Percentiles rank a stretch among this genome's conserved stretches.
Conservation (phyloP, 768 basidiomycete genomes). For the Suillus placidus region DNA sequence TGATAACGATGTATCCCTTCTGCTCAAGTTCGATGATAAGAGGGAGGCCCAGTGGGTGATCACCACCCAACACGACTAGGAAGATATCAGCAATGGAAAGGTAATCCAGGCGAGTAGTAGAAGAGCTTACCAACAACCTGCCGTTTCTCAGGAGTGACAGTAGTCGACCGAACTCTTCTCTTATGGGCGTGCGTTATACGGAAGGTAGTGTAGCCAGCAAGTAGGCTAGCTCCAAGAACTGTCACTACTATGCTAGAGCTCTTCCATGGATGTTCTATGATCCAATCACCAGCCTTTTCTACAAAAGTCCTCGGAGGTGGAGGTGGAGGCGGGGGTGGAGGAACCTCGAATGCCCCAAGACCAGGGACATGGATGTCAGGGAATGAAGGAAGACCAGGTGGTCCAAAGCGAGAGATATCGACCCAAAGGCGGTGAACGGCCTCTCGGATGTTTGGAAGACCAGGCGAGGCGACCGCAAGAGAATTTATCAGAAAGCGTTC, state of each 20-base stretch:
- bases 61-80: conserved; percentile 81
- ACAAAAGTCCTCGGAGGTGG: conserved; percentile 48
- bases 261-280: conserved; percentile 62
- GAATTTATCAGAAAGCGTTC: conserved; percentile 65
- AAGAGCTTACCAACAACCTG: conserved; percentile 46
- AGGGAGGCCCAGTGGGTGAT: conserved; percentile 69
- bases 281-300: conserved; percentile 53
- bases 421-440: conserved; percentile 70
- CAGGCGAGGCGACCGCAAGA: conserved; percentile 56
- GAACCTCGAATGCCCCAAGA: conserved; percentile 74
- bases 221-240: conserved; percentile 60
- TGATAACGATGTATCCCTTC: conserved; percentile 81
- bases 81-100: conserved; percentile 2
- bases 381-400: conserved; percentile 45
- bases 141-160: conserved; percentile 42
- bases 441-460: conserved; percentile 66
- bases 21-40: conserved; percentile 74
- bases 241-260: conserved; percentile 56
- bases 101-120: neutral
- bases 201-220: conserved; percentile 54
- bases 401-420: conserved; percentile 82
- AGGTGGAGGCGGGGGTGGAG: conserved; percentile 62
- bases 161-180: conserved; percentile 26
- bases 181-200: conserved; percentile 26
- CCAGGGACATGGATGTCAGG: conserved; percentile 61